Conservation (phyloP, 2,329 filamentous ascomycete genomes). For the Apiospora hydei region DNA sequence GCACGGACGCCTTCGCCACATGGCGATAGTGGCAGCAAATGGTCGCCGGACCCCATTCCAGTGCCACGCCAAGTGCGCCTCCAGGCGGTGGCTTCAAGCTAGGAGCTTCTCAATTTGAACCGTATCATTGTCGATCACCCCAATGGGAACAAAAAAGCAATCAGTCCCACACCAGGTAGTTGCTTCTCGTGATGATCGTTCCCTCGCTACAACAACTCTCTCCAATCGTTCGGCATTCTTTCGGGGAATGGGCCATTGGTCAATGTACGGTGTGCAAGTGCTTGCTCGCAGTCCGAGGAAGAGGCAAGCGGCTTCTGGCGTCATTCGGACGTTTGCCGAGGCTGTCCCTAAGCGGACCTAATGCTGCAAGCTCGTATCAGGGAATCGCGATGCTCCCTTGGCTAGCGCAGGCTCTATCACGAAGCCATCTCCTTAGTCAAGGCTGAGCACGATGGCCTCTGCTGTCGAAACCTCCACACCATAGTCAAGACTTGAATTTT, state of each 20-base stretch:
- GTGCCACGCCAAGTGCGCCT: not conserved
- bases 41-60: not conserved
- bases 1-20: constrained; percentile 1
- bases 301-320: not conserved
- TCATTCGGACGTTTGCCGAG: not conserved
- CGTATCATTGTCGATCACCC: not conserved
- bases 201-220: not conserved
- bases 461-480: not conserved
- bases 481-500: too few species aligned
- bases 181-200: not conserved
- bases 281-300: not conserved
- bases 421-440: constrained; percentile 4
- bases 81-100: not conserved
- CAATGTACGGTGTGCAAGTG: not conserved
- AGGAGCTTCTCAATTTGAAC: not conserved
- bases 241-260: not conserved
- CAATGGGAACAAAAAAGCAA: not conserved
- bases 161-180: not conserved
- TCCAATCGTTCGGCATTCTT: not conserved
- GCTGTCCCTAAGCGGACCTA: not conserved
- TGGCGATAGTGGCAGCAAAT: not conserved
- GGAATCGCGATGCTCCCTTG: constrained; percentile 1
- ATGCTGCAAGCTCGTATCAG: constrained; percentile 1
- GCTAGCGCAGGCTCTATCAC: not conserved
- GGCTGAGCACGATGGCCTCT: not conserved